These are phyloP conservation scores for Peronospora farinosa DNA, from an alignment of 352 stramenopile species.

Conservation along the genomic window DNA sequence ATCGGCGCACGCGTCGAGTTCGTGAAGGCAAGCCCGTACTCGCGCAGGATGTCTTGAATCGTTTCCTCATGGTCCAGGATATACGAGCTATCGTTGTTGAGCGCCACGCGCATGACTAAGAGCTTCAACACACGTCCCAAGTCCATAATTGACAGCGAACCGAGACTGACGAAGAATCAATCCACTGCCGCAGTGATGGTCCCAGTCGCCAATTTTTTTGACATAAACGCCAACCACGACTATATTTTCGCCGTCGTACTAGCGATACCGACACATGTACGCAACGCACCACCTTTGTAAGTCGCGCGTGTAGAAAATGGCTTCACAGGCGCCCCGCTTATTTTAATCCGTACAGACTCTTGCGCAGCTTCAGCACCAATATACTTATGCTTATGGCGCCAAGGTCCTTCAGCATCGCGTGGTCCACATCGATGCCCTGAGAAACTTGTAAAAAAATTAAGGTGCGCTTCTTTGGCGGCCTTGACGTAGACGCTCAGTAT, in stretches of 20 bases:
- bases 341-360: too few species aligned
- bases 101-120: slow-evolving; percentile 17
- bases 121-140: slow-evolving; percentile 24
- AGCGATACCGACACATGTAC: slow-evolving; percentile 27
- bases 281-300: slow-evolving; percentile 14
- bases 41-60: background rate
- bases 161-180: too few species aligned
- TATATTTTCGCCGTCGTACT: background rate
- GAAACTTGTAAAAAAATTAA: too few species aligned
- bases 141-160: slow-evolving; percentile 17
- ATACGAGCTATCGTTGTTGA: background rate
- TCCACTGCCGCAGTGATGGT: background rate
- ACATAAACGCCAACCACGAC: slow-evolving; percentile 24
- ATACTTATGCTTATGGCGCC: too few species aligned
- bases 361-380: too few species aligned
- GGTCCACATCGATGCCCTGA: too few species aligned
- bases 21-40: background rate
- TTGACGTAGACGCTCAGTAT: too few species aligned
- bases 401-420: too few species aligned
- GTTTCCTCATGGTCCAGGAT: background rate
- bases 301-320: slow-evolving; percentile 12
- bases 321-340: slow-evolving; percentile 25
- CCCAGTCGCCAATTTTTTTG: slow-evolving; percentile 26
- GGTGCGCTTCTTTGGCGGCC: too few species aligned
- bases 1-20: background rate